Conservation (phyloP, 352 stramenopile species). For the Pythium apleroticum region DNA sequence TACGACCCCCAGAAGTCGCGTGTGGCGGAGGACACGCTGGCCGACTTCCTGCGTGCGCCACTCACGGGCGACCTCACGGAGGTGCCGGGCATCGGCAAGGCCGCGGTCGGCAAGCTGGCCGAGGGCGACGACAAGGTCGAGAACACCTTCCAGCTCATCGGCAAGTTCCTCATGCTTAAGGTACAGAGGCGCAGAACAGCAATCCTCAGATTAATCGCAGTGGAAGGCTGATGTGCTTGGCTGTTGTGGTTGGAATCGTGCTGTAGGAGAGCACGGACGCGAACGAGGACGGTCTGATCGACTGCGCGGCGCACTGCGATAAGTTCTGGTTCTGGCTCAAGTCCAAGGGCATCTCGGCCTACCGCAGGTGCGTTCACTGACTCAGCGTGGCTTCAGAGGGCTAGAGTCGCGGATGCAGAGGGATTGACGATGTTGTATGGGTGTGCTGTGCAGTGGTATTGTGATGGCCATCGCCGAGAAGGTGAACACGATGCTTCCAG, state of each 20-base stretch:
- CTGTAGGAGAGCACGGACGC: conserved; percentile 78
- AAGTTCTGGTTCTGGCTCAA: conserved; percentile 98
- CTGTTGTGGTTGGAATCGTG: not conserved
- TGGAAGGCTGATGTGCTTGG: not conserved
- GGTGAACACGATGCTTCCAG: conserved; percentile 95
- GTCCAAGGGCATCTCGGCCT: conserved; percentile 92
- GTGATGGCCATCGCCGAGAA: conserved; percentile 97
- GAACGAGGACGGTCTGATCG: conserved; percentile 86
- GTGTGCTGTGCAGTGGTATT: conserved; percentile 80
- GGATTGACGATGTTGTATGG: not conserved
- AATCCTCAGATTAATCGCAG: not conserved
- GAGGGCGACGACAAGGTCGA: conserved; percentile 87
- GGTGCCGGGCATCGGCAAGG: conserved; percentile 94
- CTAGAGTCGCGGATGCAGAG: not conserved
- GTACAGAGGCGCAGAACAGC: conserved; percentile 35
- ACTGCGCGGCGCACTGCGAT: conserved; percentile 94
- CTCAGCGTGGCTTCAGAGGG: too few species aligned
- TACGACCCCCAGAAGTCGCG: conserved; percentile 93
- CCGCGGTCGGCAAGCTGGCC: conserved; percentile 85
- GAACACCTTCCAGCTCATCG: conserved; percentile 98
- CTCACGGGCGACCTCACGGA: conserved; percentile 93
- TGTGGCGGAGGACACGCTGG: conserved; percentile 89
- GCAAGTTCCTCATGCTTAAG: conserved; percentile 91
- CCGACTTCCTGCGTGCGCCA: conserved; percentile 90
- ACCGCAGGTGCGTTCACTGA: conserved; percentile 89